Percentiles rank a stretch among this genome's conserved stretches.
These are phyloP conservation scores for Saturnispora gosingensis DNA, from an alignment of 805 yeast species.

Conservation along the genomic window DNA sequence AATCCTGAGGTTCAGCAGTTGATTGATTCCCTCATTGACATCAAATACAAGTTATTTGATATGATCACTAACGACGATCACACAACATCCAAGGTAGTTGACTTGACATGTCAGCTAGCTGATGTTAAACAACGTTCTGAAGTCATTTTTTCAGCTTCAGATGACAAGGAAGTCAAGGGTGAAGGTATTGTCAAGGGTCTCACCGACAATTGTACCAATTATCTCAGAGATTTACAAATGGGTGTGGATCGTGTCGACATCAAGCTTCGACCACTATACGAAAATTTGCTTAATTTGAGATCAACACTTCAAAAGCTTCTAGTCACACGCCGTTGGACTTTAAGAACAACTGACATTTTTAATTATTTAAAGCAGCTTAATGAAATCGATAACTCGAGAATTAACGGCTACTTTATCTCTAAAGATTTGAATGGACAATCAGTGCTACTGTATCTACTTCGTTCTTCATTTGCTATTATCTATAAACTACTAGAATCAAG, in stretches of 20 bases:
- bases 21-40: conserved; percentile 50
- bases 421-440: conserved; percentile 43
- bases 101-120: conserved; percentile 15
- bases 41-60: conserved; percentile 55
- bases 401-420: conserved; percentile 45
- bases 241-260: conserved; percentile 38
- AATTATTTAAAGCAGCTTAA: conserved; percentile 67
- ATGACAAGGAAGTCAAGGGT: conserved; percentile 21
- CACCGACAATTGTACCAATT: conserved; percentile 73
- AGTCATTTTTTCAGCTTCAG: conserved; percentile 9
- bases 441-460: conserved; percentile 62
- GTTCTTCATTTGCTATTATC: conserved; percentile 86
- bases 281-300: conserved; percentile 55
- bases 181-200: conserved; percentile 59
- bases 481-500: conserved; percentile 83
- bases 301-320: conserved; percentile 70
- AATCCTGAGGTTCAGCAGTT: conserved; percentile 40
- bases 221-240: conserved; percentile 58
- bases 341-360: conserved; percentile 91
- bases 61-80: conserved; percentile 34
- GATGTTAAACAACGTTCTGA: conserved; percentile 21
- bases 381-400: conserved; percentile 63
- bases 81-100: conserved; percentile 13
- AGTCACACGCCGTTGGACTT: conserved; percentile 93
- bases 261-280: conserved; percentile 50